Conservation (phyloP, 1,284 basidiomycete genomes). For the Malassezia brasiliensis region DNA sequence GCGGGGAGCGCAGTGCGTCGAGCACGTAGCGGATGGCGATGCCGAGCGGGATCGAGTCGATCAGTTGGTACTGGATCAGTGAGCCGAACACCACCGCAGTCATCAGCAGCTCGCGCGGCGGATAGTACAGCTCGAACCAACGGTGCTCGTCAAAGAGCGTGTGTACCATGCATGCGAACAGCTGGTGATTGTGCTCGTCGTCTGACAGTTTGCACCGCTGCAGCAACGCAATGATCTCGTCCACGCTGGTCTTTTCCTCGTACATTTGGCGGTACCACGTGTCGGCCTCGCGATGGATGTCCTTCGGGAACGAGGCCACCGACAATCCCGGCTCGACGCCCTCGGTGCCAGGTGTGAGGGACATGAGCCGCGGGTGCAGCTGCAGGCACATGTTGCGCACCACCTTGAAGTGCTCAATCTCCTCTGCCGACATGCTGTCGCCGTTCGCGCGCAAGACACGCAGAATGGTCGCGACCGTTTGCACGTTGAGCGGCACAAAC, state of each 20-base stretch:
- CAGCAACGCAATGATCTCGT: constrained; percentile 80
- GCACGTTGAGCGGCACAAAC: constrained; percentile 41
- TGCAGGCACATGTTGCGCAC: constrained; percentile 88
- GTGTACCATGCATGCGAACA: constrained; percentile 97
- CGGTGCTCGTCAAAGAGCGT: constrained; percentile 99
- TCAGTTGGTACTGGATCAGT: constrained; percentile 82
- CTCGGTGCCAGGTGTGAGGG: constrained; percentile 68
- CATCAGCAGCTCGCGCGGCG: constrained; percentile 84
- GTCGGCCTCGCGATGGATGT: constrained; percentile 78
- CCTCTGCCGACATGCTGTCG: constrained; percentile 54
- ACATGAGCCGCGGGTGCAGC: constrained; percentile 92
- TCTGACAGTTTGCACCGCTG: constrained; percentile 73
- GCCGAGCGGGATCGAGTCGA: constrained; percentile 88
- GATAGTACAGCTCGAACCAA: constrained; percentile 89
- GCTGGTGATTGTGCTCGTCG: constrained; percentile 77
- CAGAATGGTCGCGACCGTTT: constrained; percentile 43
- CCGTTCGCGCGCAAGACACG: constrained; percentile 42
- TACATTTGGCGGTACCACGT: constrained; percentile 98
- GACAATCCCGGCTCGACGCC: constrained; percentile 83
- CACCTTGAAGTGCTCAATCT: constrained; percentile 80
- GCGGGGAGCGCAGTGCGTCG: constrained; percentile 66
- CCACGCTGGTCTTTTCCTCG: constrained; percentile 76
- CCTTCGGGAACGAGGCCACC: constrained; percentile 75
- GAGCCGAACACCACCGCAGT: constrained; percentile 94
- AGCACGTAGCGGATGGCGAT: constrained; percentile 95